Percentiles rank a stretch among this genome's conserved stretches.
phyloP scores from a whole-genome alignment of 2,329 filamentous ascomycete species.

The Zasmidium angulare region DNA sequence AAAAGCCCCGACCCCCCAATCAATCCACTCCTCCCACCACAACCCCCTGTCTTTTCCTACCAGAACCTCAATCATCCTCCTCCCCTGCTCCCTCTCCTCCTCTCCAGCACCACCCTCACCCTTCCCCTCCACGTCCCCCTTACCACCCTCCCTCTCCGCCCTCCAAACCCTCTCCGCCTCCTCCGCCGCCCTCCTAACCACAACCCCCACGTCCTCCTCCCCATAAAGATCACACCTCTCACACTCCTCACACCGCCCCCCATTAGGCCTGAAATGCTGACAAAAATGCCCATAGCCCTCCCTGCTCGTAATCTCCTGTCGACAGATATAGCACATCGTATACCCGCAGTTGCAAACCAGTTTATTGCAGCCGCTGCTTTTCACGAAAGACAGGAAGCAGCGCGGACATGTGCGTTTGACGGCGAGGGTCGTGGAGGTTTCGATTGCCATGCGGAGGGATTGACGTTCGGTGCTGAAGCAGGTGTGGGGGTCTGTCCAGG shows the following conservation, averaged over 20 bases:
- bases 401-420: constrained; percentile 93
- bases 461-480: constrained; percentile 83
- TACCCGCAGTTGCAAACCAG: constrained; percentile 94
- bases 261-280: constrained; percentile 86
- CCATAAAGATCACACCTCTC: constrained; percentile 56
- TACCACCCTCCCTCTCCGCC: constrained; percentile 27
- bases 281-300: constrained; percentile 94
- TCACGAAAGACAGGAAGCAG: constrained; percentile 90
- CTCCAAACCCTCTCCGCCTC: constrained; percentile 48
- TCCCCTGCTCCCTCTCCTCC: constrained; percentile 37
- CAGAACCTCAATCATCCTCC: constrained; percentile 18
- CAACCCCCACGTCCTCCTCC: constrained; percentile 48
- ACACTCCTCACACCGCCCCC: constrained; percentile 74
- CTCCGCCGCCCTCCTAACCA: constrained; percentile 42
- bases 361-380: constrained; percentile 93
- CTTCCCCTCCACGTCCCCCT: constrained; percentile 33
- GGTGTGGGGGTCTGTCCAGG: constrained; percentile 84
- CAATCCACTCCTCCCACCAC: constrained; percentile 23
- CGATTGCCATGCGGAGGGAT: constrained; percentile 82
- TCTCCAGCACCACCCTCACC: constrained; percentile 19
- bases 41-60: constrained; percentile 18
- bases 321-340: constrained; percentile 97
- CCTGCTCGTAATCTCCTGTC: constrained; percentile 53
- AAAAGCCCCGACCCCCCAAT: constrained; percentile 19
- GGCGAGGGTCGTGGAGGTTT: constrained; percentile 88